A percentile compares a stretch with the other conserved stretches of the same genome.
These are phyloP conservation scores for Lolium rigidum DNA, from an alignment of 176 grass and related monocot species.

Conservation along the genomic window DNA sequence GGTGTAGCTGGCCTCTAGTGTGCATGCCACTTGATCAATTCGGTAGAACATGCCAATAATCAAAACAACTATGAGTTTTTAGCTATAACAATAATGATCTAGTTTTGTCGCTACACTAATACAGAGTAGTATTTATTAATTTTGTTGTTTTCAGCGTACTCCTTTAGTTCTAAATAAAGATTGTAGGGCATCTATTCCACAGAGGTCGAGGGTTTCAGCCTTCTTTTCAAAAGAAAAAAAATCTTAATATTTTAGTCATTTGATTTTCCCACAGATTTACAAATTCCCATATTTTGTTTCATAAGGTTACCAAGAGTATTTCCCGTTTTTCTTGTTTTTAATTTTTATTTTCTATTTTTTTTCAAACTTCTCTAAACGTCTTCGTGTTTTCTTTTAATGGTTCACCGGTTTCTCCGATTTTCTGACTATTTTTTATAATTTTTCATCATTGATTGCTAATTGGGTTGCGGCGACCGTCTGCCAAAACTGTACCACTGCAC, in stretches of 20 bases:
- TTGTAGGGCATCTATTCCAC: too few relatives aligned
- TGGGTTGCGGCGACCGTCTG: neutral
- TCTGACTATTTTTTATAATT: neutral
- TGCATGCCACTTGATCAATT: neutral
- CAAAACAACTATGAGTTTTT: neutral
- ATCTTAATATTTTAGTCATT: neutral
- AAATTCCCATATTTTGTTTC: neutral
- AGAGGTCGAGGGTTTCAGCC: too few relatives aligned
- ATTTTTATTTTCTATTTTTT: neutral
- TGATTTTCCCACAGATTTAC: neutral
- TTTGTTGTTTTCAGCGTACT: too few relatives aligned
- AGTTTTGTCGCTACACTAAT: too few relatives aligned
- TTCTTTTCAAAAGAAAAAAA: too few relatives aligned
- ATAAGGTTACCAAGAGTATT: neutral
- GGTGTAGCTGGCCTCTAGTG: constrained; percentile 2
- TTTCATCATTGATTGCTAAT: neutral
- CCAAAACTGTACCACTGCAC: neutral
- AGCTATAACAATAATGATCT: too few relatives aligned
- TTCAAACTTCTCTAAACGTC: neutral
- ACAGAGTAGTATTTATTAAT: too few relatives aligned
- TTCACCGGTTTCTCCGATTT: neutral
- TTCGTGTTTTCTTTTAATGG: neutral
- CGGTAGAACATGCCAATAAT: neutral
- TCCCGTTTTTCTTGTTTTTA: neutral
- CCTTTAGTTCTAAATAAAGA: too few relatives aligned